Percentiles rank a stretch among this genome's conserved stretches.
These are phyloP conservation scores for Potentilla sterilis DNA, from an alignment of 306 rosid species.

Conservation along the genomic window DNA sequence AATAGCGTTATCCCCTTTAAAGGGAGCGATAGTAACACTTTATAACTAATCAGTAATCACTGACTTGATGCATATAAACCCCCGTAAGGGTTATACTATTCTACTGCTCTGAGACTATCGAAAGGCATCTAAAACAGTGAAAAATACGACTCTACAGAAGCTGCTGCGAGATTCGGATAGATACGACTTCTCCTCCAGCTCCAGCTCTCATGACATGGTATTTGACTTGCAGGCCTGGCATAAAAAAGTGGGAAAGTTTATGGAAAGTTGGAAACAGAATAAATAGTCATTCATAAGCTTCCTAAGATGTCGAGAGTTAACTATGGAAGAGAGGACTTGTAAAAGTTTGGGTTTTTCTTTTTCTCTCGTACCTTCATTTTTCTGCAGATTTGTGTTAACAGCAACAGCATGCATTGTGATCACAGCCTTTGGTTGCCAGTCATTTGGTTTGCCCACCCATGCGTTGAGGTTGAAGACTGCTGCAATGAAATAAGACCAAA, in stretches of 20 bases:
- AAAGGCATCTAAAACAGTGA: not conserved
- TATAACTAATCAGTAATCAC: slow-evolving; percentile 1
- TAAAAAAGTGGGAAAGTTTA: not conserved
- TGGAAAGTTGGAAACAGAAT: not conserved
- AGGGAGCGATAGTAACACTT: slow-evolving; percentile 1
- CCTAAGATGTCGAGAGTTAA: not conserved
- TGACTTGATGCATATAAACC: not conserved
- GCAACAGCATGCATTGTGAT: slow-evolving; percentile 84
- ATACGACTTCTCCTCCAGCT: slow-evolving; percentile 68
- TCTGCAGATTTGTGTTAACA: slow-evolving; percentile 91
- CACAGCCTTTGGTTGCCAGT: slow-evolving; percentile 97
- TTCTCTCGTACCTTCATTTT: slow-evolving; percentile 62
- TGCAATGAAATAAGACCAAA: slow-evolving; percentile 40
- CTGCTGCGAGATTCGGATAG: slow-evolving; percentile 92
- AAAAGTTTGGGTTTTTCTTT: not conserved
- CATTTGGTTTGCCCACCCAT: slow-evolving; percentile 71
- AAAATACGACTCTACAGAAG: slow-evolving; percentile 50
- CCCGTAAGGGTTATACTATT: not conserved
- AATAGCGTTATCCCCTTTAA: not conserved
- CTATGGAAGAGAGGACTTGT: not conserved
- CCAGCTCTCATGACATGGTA: slow-evolving; percentile 92
- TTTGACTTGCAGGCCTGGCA: slow-evolving; percentile 69
- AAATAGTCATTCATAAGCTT: not conserved
- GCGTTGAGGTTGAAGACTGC: slow-evolving; percentile 69
- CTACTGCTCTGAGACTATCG: not conserved